Evolutionary conservation across 768 basidiomycete genomes (phyloP).

Genomic region (Tricholoma hemisulphureum): DNA sequence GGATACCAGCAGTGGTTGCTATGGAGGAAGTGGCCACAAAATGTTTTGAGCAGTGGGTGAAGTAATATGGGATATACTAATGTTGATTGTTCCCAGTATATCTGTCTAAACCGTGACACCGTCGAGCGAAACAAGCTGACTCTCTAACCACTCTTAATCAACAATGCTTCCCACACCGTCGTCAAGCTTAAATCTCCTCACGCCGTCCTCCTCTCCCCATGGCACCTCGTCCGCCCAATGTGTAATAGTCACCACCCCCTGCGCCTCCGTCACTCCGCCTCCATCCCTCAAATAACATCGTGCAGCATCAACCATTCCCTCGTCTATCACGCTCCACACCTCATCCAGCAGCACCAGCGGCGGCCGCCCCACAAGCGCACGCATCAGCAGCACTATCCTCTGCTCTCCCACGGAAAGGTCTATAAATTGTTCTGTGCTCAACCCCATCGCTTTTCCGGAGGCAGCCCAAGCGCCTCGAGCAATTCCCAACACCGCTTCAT

Average conservation of each 20-base stretch:
- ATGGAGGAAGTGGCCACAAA: no score
- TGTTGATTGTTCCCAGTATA: no score
- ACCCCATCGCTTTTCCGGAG: slow-evolving; percentile 1
- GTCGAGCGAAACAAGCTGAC: no score
- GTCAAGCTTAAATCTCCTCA: slow-evolving; percentile 37
- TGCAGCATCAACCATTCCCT: slow-evolving; percentile 65
- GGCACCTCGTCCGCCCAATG: slow-evolving; percentile 94
- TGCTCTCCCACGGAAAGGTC: slow-evolving; percentile 74
- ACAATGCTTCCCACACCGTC: slow-evolving; percentile 25
- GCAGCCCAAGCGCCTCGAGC: slow-evolving; percentile 55
- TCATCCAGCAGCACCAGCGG: slow-evolving; percentile 86
- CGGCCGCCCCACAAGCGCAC: slow-evolving; percentile 76
- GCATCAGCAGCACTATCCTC: slow-evolving; percentile 77
- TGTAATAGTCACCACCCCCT: slow-evolving; percentile 82
- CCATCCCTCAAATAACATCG: slow-evolving; percentile 56
- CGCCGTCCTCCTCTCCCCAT: slow-evolving; percentile 60
- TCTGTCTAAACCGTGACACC: no score
- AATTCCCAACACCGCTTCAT: slow-evolving; percentile 48
- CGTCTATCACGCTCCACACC: slow-evolving; percentile 91
- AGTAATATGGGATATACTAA: no score
- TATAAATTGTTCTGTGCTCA: slow-evolving; percentile 49
- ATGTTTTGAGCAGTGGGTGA: no score
- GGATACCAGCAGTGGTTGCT: no score
- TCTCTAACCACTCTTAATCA: no score
- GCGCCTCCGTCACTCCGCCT: slow-evolving; percentile 50